Conservation (phyloP, 2,329 filamentous ascomycete species). For the Falciphora oryzae region DNA sequence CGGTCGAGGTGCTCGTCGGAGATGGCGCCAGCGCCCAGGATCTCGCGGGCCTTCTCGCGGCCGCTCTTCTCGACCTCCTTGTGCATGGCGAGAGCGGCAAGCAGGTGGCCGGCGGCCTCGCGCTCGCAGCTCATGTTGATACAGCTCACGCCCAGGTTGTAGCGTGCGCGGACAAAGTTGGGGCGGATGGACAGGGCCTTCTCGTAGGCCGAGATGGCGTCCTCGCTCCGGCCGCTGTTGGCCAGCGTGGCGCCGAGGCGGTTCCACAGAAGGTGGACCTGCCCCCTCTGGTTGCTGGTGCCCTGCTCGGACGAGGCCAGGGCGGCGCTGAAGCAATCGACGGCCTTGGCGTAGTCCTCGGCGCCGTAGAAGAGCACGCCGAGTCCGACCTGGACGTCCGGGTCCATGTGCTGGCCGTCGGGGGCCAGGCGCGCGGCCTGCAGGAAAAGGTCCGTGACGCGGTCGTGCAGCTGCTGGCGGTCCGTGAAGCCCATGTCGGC, state of each 20-base stretch:
- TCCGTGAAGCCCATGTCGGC: conserved; percentile 93
- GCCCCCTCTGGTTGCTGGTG: conserved; percentile 73
- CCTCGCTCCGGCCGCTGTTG: conserved; percentile 88
- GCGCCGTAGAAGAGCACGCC: conserved; percentile 97
- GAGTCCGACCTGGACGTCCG: conserved; percentile 93
- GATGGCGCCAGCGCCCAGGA: conserved; percentile 55
- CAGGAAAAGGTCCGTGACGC: conserved; percentile 88
- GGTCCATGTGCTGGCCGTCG: conserved; percentile 92
- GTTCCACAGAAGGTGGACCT: conserved; percentile 96
- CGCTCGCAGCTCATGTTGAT: conserved; percentile 97
- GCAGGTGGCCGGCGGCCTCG: conserved; percentile 86
- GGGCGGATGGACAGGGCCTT: conserved; percentile 83
- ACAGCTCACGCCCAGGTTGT: conserved; percentile 93
- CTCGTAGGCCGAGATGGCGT: conserved; percentile 95
- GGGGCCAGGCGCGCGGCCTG: conserved; percentile 87
- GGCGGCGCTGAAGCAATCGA: conserved; percentile 94
- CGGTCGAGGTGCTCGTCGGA: conserved; percentile 71
- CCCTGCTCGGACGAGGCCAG: conserved; percentile 81
- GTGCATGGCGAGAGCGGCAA: conserved; percentile 92
- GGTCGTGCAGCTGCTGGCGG: conserved; percentile 80
- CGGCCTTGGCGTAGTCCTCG: conserved; percentile 96
- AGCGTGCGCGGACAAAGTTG: conserved; percentile 94
- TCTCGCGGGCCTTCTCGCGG: conserved; percentile 74
- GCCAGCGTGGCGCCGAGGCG: conserved; percentile 91
- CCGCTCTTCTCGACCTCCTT: conserved; percentile 85